Evolutionary conservation across 2,329 filamentous ascomycete genomes (phyloP).

Genomic region (Whalleya microplaca): DNA sequence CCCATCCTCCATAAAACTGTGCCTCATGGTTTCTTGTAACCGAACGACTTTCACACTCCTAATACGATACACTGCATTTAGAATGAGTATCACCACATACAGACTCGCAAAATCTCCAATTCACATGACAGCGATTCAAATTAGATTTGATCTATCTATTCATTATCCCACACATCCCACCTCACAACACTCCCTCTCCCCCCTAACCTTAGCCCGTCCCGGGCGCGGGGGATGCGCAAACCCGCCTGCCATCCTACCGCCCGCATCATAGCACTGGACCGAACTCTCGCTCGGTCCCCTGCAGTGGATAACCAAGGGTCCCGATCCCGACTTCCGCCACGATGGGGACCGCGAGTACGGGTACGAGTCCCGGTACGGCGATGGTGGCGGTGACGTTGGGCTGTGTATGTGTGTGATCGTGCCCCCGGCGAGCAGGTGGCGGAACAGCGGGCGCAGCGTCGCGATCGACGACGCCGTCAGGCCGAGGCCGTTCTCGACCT

Average conservation of each 20-base stretch:
- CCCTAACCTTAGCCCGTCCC: too few relatives aligned
- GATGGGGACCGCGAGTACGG: background rate
- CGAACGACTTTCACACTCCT: too few relatives aligned
- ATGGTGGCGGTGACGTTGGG: background rate
- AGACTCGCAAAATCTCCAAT: background rate
- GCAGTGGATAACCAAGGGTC: background rate
- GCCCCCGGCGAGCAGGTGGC: slow-evolving; percentile 17
- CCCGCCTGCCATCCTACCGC: too few relatives aligned
- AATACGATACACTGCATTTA: too few relatives aligned
- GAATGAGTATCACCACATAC: too few relatives aligned
- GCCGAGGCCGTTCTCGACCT: slow-evolving; percentile 46
- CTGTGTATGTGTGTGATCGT: background rate
- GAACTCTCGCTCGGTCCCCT: background rate
- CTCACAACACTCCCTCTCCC: too few relatives aligned
- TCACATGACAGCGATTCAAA: background rate
- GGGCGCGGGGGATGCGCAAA: too few relatives aligned
- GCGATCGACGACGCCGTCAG: slow-evolving; percentile 44
- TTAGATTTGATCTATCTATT: too few relatives aligned
- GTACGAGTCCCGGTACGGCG: slow-evolving; percentile 1
- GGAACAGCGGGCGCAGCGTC: slow-evolving; percentile 42
- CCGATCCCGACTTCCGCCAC: slow-evolving; percentile 8
- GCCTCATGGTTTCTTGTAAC: too few relatives aligned
- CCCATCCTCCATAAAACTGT: too few relatives aligned
- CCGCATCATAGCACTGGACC: too few relatives aligned
- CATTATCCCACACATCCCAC: too few relatives aligned